Evolutionary conservation across 306 rosid genomes (phyloP).

Genomic region (Ziziphus jujuba): DNA sequence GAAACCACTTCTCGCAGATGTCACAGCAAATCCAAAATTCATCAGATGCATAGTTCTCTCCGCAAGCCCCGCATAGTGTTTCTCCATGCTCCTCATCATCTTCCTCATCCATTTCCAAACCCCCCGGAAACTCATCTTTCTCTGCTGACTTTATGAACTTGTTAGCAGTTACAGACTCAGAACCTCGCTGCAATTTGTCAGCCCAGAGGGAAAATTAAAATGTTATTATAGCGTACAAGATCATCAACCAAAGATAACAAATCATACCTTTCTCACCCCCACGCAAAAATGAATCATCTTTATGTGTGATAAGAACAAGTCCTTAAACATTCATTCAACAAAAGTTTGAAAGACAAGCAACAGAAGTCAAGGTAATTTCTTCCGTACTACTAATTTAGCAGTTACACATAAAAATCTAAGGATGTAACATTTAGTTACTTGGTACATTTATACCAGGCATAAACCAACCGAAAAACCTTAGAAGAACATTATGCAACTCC

Average conservation of each 20-base stretch:
- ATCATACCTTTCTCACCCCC: too few relatives aligned
- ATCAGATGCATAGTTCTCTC: constrained; percentile 64
- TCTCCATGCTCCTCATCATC: constrained; percentile 81
- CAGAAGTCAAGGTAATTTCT: too few relatives aligned
- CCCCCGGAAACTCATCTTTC: constrained; percentile 33
- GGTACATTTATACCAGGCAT: not conserved
- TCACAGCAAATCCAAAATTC: constrained; percentile 91
- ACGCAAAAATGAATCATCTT: too few relatives aligned
- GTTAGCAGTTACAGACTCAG: constrained; percentile 43
- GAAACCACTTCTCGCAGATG: constrained; percentile 91
- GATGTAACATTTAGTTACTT: not conserved
- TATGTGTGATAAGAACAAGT: too few relatives aligned
- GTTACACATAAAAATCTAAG: not conserved
- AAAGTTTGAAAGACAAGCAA: too few relatives aligned
- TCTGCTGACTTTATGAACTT: constrained; percentile 43
- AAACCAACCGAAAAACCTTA: not conserved
- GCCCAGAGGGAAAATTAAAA: constrained; percentile 9
- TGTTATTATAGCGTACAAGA: not conserved
- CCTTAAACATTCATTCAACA: too few relatives aligned
- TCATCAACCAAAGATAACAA: not conserved
- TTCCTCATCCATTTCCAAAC: constrained; percentile 56
- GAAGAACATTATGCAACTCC: not conserved
- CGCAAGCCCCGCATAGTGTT: constrained; percentile 75
- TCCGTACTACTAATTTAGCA: too few relatives aligned
- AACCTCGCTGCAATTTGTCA: constrained; percentile 51